These are phyloP conservation scores for Chrysanthemum seticuspe DNA, from an alignment of 129 eudicot genomes.

Conservation along the genomic window DNA sequence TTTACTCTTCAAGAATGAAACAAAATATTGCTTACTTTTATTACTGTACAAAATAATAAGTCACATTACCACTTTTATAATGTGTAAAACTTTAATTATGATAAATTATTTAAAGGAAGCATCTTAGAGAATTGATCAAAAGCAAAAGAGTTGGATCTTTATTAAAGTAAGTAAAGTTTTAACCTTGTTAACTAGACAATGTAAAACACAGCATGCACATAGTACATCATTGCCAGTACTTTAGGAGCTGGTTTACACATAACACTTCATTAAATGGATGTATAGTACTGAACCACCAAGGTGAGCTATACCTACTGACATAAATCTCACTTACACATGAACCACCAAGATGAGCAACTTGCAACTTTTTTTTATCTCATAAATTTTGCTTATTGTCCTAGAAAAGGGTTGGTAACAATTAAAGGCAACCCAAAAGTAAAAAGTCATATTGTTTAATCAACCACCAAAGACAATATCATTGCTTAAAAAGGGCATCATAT, in stretches of 20 bases:
- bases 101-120: conserved; percentile 7
- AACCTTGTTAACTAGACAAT: background rate
- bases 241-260: conserved; percentile 13
- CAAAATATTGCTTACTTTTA: conserved; percentile 16
- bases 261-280: conserved; percentile 12
- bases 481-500: conserved; percentile 21
- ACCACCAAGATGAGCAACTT: conserved; percentile 15
- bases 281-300: conserved; percentile 21
- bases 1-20: conserved; percentile 25
- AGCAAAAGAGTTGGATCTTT: conserved; percentile 16
- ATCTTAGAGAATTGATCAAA: conserved; percentile 6
- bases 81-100: no score
- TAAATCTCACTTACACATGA: conserved; percentile 15
- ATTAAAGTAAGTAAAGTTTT: background rate
- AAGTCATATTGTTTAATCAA: no score
- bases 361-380: no score
- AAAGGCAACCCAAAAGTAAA: no score
- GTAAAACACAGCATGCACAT: conserved; percentile 19
- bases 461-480: conserved; percentile 1
- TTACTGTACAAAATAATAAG: conserved; percentile 2
- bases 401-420: no score
- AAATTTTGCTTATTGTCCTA: no score
- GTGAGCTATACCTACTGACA: conserved; percentile 15
- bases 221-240: background rate
- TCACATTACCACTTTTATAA: background rate